Conservation (phyloP, 805 yeast genomes). For the Barnettozyma vustinii region DNA sequence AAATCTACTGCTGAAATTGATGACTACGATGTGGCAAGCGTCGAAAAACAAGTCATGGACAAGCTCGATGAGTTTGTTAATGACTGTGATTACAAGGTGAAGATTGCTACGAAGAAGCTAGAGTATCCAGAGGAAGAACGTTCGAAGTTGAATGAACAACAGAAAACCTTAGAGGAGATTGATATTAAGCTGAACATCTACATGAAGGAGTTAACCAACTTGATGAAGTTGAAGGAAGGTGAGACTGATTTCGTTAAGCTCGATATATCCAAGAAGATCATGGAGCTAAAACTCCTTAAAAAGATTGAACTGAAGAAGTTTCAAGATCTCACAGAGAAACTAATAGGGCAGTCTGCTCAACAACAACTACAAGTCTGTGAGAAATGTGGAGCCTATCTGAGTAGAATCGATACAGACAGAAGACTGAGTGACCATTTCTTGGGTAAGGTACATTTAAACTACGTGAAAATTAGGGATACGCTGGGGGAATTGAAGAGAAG, state of each 20-base stretch:
- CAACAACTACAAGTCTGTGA: constrained; percentile 89
- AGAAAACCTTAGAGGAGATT: constrained; percentile 52
- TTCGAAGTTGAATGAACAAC: constrained; percentile 47
- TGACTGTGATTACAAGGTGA: constrained; percentile 64
- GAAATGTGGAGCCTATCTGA: constrained; percentile 83
- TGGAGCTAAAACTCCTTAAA: constrained; percentile 42
- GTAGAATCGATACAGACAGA: constrained; percentile 80
- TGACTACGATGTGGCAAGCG: constrained; percentile 39
- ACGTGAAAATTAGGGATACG: constrained; percentile 63
- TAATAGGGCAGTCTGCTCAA: constrained; percentile 73
- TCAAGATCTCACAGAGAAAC: constrained; percentile 56
- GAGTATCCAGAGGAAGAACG: constrained; percentile 74
- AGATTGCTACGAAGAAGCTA: constrained; percentile 55
- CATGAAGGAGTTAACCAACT: constrained; percentile 50
- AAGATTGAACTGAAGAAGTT: constrained; percentile 50
- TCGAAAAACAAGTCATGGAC: constrained; percentile 40
- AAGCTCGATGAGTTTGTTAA: constrained; percentile 50
- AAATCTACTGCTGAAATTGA: constrained; percentile 2
- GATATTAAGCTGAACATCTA: constrained; percentile 57
- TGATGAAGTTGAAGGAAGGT: constrained; percentile 25
- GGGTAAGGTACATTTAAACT: constrained; percentile 84
- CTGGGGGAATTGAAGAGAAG: constrained; percentile 18
- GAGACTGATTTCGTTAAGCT: constrained; percentile 26
- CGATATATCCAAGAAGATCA: constrained; percentile 25
- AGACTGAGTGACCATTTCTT: constrained; percentile 84